Percentiles rank a stretch among this genome's conserved stretches.
Conservation (phyloP, 768 basidiomycete genomes). For the Suillus spraguei region DNA sequence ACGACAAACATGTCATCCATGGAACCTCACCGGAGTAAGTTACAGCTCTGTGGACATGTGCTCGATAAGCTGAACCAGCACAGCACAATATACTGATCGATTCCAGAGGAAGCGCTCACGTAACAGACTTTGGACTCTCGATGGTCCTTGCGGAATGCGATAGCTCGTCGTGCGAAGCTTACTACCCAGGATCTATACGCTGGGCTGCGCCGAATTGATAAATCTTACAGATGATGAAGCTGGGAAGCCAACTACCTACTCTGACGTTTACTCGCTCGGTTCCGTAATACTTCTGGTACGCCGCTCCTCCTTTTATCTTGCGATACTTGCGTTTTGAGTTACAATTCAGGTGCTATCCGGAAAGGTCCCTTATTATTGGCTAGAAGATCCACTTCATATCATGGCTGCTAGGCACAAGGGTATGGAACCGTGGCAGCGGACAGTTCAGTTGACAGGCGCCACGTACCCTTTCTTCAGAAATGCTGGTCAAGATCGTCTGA, state of each 20-base stretch:
- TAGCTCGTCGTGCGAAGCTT: background rate
- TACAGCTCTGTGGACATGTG: background rate
- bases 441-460: background rate
- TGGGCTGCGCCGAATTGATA: slow-evolving; percentile 16
- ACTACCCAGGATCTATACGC: slow-evolving; percentile 9
- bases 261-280: slow-evolving; percentile 15
- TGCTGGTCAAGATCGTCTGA: background rate
- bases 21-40: slow-evolving; percentile 13
- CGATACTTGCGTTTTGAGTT: background rate
- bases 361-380: slow-evolving; percentile 12
- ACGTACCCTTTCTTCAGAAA: slow-evolving; percentile 1
- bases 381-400: slow-evolving; percentile 4
- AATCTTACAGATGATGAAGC: background rate
- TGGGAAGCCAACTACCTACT: slow-evolving; percentile 1
- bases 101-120: background rate
- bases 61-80: background rate
- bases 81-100: slow-evolving; percentile 16
- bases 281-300: slow-evolving; percentile 13
- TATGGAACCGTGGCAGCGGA: background rate
- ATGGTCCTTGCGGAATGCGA: slow-evolving; percentile 8
- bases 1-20: slow-evolving; percentile 10
- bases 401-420: slow-evolving; percentile 6
- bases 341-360: slow-evolving; percentile 13
- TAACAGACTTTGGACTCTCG: slow-evolving; percentile 14
- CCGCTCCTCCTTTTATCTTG: background rate